Evolutionary conservation across 192 early-diverging fungal species (phyloP), one percentile per base, ranked within the genome.

Genomic region (Glomus cerebriforme): DNA sequence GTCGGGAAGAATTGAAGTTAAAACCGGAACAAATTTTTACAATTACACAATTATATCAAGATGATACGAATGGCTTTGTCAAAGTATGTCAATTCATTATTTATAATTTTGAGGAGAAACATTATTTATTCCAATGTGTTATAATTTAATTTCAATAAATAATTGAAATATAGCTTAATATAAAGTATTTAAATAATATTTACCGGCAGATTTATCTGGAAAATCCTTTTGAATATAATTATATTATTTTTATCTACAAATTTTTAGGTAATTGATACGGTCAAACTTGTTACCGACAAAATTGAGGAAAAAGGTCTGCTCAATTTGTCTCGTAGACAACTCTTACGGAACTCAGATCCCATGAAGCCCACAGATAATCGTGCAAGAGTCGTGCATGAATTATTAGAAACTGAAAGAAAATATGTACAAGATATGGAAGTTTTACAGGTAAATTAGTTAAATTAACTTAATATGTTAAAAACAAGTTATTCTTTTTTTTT

Each of bases 41-140:
- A 54, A 91, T 98, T 67, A 89, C 95, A 7, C 95, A 96, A 68
- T 84, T 98, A 43, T 96, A 92, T 83, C 92, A 94, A 73, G 96
- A 98, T 81, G 95, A 99, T 81, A 99, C 96, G 39, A 97, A 96
- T 84, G 94, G 92, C 77, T 96, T 98, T 83, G 93, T 99, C 76
- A 99, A 96, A 90, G 97, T 95, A 85, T 47, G 69, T 54, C 26
- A 37, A 12, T n/a, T 68, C 24, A 29, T 60, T 26, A 26, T 15
- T 31, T 31, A 58, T 24, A 49, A 26, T 72, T 47, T 54, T 45
- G 8, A 73, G n/a, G 43, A 47, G 5, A 22, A 54, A 6, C 7
- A 22, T 54, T 54, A n/a, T 54, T 49, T 49, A 49, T 15, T 0
- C 17, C 5, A 17, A 15, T 5, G 5, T 0, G 47, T 49, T 49